Evolutionary conservation across 176 grass and related monocot species (phyloP).

Genomic region (Echinochloa phyllopogon): DNA sequence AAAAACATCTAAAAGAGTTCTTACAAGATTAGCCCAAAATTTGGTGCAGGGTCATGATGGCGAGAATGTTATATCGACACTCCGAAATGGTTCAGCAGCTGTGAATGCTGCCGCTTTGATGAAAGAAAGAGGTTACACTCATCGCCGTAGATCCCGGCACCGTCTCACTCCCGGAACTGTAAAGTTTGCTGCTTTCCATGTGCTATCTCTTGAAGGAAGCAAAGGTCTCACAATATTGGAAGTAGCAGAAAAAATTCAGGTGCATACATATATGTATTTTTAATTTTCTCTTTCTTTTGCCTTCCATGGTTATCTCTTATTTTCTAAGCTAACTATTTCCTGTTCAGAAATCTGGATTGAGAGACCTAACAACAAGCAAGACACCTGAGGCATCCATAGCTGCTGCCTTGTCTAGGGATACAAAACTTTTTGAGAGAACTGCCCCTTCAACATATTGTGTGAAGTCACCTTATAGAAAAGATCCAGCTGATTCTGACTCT

Average conservation of each 20-base stretch:
- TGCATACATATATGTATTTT: slow-evolving; percentile 37
- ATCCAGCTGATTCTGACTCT: slow-evolving; percentile 82
- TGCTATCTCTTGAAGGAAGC: slow-evolving; percentile 94
- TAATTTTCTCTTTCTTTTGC: not conserved
- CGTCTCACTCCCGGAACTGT: slow-evolving; percentile 98
- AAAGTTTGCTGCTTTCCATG: slow-evolving; percentile 99
- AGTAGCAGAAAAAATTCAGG: slow-evolving; percentile 99
- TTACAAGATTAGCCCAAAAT: slow-evolving; percentile 28
- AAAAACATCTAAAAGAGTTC: slow-evolving; percentile 3
- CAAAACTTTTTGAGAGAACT: slow-evolving; percentile 95
- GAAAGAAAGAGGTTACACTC: slow-evolving; percentile 90
- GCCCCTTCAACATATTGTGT: slow-evolving; percentile 99
- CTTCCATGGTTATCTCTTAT: slow-evolving; percentile 23
- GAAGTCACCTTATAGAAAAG: slow-evolving; percentile 85
- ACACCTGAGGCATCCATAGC: slow-evolving; percentile 99
- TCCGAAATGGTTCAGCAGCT: slow-evolving; percentile 88
- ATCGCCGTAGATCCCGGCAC: slow-evolving; percentile 76
- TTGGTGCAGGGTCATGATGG: slow-evolving; percentile 72
- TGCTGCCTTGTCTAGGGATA: slow-evolving; percentile 89
- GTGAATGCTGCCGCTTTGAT: slow-evolving; percentile 89
- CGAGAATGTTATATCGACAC: slow-evolving; percentile 74
- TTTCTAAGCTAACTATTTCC: slow-evolving; percentile 26
- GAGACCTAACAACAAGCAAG: slow-evolving; percentile 98
- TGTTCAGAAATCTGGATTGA: slow-evolving; percentile 94
- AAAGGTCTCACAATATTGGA: slow-evolving; percentile 92